These are phyloP conservation scores for Pachyrhizus erosus DNA, from an alignment of 306 rosid species.

Conservation along the genomic window DNA sequence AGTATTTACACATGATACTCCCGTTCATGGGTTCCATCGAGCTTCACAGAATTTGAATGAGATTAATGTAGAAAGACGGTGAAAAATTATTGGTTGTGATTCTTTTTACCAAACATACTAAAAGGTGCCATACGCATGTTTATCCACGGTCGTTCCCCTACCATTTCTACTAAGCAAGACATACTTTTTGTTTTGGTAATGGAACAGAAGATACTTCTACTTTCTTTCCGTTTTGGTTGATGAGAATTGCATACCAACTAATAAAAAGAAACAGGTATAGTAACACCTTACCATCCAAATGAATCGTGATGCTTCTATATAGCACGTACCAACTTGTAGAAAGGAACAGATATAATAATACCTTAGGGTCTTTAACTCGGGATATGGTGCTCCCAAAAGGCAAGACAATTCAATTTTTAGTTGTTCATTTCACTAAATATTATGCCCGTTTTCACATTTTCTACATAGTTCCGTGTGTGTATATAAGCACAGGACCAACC, in stretches of 20 bases:
- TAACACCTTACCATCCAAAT: background rate
- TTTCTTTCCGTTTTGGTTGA: background rate
- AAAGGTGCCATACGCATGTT: background rate
- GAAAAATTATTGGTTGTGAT: background rate
- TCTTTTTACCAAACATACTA: background rate
- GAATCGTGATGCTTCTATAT: background rate
- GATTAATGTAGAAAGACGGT: conserved; percentile 1
- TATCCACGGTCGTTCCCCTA: background rate
- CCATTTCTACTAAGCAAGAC: background rate
- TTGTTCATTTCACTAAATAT: too few species aligned
- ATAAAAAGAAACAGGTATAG: background rate
- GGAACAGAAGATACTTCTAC: background rate
- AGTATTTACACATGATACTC: background rate
- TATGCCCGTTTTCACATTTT: too few species aligned
- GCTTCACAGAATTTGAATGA: background rate
- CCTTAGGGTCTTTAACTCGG: too few species aligned
- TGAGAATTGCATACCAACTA: background rate
- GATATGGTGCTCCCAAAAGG: too few species aligned
- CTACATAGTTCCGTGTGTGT: background rate
- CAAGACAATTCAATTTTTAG: too few species aligned
- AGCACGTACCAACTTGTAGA: too few species aligned
- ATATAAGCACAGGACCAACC: background rate
- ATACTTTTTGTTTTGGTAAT: background rate
- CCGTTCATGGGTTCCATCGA: background rate
- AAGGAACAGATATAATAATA: too few species aligned